Conservation (phyloP, 768 basidiomycete species). For the Amanita muscaria region DNA sequence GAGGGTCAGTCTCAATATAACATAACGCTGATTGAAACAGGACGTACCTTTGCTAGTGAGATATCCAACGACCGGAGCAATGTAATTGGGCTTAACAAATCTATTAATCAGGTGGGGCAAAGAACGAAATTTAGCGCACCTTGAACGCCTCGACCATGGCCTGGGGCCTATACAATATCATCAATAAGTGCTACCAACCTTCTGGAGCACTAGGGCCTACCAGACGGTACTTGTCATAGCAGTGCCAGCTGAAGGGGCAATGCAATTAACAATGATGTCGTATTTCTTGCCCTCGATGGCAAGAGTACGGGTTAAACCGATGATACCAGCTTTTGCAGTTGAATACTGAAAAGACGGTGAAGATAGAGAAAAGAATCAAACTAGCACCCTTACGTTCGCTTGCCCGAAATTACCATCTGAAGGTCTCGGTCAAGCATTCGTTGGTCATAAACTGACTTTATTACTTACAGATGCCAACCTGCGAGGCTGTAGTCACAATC, state of each 20-base stretch:
- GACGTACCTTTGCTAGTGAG: constrained; percentile 61
- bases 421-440: not conserved
- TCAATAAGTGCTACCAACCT: not conserved
- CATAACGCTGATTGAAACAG: not conserved
- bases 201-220: constrained; percentile 26
- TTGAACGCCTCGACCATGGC: constrained; percentile 89
- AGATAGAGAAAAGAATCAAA: constrained; percentile 2
- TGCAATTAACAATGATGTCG: constrained; percentile 80
- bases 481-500: constrained; percentile 89
- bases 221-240: constrained; percentile 87
- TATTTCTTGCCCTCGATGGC: constrained; percentile 90
- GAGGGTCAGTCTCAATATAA: not conserved
- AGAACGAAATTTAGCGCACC: constrained; percentile 26
- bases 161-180: constrained; percentile 43
- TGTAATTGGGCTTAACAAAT: constrained; percentile 64
- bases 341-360: constrained; percentile 49
- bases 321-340: constrained; percentile 87
- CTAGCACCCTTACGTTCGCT: constrained; percentile 53
- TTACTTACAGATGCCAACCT: constrained; percentile 82
- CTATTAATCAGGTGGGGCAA: not conserved
- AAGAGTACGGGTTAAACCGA: constrained; percentile 82
- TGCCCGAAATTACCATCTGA: constrained; percentile 94
- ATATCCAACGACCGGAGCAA: constrained; percentile 90
- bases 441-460: not conserved
- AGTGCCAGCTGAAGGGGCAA: constrained; percentile 84